A percentile compares a stretch with the other conserved stretches of the same genome.
Evolutionary conservation across 345 rosid genomes (phyloP).

Genomic region (Gossypium longicalyx): DNA sequence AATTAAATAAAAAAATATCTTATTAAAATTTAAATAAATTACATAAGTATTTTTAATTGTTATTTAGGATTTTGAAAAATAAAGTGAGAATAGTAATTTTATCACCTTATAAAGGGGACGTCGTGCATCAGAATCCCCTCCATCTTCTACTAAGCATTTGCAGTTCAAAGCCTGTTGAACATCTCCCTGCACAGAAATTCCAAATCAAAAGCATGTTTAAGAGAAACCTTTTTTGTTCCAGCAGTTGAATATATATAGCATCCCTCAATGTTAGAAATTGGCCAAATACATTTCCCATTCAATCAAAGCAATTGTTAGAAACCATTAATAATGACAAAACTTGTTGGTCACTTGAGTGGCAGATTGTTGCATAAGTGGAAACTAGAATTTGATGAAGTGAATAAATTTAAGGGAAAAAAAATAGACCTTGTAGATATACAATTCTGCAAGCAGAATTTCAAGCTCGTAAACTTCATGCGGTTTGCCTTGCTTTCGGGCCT

Average conservation of each 20-base stretch:
- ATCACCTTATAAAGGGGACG: conserved; percentile 49
- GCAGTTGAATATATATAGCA: not conserved
- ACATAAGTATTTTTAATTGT: not conserved
- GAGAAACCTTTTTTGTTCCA: not conserved
- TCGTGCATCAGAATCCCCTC: conserved; percentile 40
- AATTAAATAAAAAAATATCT: too few species aligned
- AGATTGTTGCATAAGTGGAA: not conserved
- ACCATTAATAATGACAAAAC: not conserved
- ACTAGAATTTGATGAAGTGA: not conserved
- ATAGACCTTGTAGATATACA: conserved; percentile 56
- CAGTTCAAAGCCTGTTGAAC: conserved; percentile 33
- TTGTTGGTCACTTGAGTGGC: not conserved
- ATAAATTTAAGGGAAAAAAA: conserved; percentile 5
- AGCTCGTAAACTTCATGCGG: conserved; percentile 55
- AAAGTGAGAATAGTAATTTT: too few species aligned
- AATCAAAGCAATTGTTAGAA: not conserved
- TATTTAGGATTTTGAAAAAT: too few species aligned
- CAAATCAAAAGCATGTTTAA: not conserved
- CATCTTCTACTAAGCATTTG: conserved; percentile 34
- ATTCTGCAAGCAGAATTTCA: conserved; percentile 58
- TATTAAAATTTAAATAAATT: too few species aligned
- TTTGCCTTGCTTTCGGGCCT: conserved; percentile 21
- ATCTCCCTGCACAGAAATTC: conserved; percentile 35
- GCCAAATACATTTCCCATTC: not conserved
- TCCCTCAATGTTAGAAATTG: not conserved